Percentiles rank a stretch among this genome's conserved stretches.
phyloP scores from a whole-genome alignment of 73 alveolate genomes.

The Breviolum minutum region DNA sequence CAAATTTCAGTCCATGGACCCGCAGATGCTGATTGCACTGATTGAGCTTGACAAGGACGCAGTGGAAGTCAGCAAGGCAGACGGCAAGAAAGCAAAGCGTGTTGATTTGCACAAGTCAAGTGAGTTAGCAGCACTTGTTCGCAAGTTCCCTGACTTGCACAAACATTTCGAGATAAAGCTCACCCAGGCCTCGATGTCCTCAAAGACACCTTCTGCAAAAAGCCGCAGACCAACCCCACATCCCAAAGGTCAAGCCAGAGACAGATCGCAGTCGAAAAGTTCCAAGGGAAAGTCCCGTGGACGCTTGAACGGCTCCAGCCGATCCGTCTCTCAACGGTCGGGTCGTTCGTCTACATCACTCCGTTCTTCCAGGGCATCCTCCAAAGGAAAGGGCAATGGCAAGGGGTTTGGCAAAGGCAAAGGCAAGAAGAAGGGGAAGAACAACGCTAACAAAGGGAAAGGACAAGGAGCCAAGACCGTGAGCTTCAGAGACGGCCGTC shows the following conservation, averaged over 20 bases:
- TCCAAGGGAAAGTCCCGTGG: not conserved
- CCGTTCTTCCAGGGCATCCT: slow-evolving; percentile 10
- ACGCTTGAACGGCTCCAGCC: not conserved
- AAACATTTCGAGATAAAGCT: slow-evolving; percentile 24
- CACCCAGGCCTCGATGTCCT: not conserved
- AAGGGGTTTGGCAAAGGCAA: slow-evolving; percentile 40
- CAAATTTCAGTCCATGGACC: slow-evolving; percentile 51
- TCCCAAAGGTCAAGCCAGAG: not conserved
- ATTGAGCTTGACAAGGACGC: slow-evolving; percentile 20
- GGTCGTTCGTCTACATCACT: not conserved
- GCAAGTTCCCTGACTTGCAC: slow-evolving; percentile 56
- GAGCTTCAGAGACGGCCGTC: slow-evolving; percentile 12
- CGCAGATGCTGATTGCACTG: slow-evolving; percentile 58
- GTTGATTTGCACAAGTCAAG: slow-evolving; percentile 37
- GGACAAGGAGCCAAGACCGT: not conserved
- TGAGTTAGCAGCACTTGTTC: slow-evolving; percentile 46
- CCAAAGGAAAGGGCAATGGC: not conserved
- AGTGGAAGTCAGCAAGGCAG: slow-evolving; percentile 10
- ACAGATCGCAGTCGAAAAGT: not conserved
- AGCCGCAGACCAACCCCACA: too few species aligned
- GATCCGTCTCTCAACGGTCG: not conserved
- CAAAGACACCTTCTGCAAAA: not conserved
- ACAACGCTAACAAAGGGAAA: too few species aligned
- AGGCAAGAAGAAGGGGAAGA: too few species aligned
- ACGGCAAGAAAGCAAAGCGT: not conserved